Evolutionary conservation across 331 rosid genomes (phyloP), one percentile per base, ranked within the genome.

Genomic region (Acacia concinna): DNA sequence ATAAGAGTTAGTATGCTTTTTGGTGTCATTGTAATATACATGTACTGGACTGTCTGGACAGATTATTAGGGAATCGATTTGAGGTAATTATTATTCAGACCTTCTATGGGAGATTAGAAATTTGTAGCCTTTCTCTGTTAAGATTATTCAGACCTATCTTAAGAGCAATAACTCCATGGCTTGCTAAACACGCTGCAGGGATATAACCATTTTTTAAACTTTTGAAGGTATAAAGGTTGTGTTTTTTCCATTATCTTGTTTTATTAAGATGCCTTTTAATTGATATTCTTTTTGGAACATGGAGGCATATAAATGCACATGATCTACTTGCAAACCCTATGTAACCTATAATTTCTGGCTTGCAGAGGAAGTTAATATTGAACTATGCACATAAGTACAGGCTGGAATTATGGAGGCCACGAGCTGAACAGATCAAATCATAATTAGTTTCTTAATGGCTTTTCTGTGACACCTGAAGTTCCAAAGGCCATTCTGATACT

Each of bases 381-480:
- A 90, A 85, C 75, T 85, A 89, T 65, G 71, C 90, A 38, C 97
- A 94, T 88, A 92, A 94, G 90, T 92, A 88, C 83, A 86, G 96
- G 84, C 87, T 94, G 49, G 98, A 97, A 86, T 87, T 94, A 17
- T 95, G 98, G 98, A 90, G 94, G 85, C 98, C 98, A 37, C 89
- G 86, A 54, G 92, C 88, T 38, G 85, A 81, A 38, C 82, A 77
- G 15, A 17, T 87, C 70, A 91, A 88, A 78, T 63, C 89, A 23
- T 90, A 84, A 88, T 65, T 75, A 67, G 71, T 74, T 68, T 75
- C 32, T 68, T 76, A 2, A 79, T 64, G n/a, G 80, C 66, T 64
- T 49, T 59, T 68, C 57, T 62, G 65, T 27, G 31, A 60, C 60
- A 30, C 60, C 17, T 21, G 30, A 37, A 62, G 77, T 44, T 70